These are phyloP conservation scores for Fusarium goolgardi DNA, from an alignment of 2,329 filamentous ascomycete species.

Conservation along the genomic window DNA sequence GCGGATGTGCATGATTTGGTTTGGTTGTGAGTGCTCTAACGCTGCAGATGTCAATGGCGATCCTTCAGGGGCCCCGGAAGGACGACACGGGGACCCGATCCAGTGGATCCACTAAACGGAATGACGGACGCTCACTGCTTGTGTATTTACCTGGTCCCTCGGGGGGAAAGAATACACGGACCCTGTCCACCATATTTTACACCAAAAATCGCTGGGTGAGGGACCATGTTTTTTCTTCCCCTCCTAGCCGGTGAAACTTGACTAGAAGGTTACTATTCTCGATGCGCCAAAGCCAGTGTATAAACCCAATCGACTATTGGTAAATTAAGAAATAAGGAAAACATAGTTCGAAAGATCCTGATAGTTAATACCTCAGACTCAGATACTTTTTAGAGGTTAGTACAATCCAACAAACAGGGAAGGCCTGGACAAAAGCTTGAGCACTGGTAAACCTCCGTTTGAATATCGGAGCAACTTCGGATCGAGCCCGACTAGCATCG, in stretches of 20 bases:
- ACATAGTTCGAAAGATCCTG: no score
- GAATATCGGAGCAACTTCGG: conserved; percentile 35
- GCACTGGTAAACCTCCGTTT: conserved; percentile 27
- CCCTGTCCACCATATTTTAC: no score
- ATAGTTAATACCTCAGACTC: no score
- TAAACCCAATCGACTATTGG: background rate
- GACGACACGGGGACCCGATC: background rate
- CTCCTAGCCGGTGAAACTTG: background rate
- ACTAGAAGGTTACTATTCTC: no score
- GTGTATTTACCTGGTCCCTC: conserved; percentile 18
- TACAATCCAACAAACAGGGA: background rate
- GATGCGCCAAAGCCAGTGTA: background rate
- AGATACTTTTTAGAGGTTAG: no score
- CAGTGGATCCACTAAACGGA: background rate
- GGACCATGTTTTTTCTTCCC: no score
- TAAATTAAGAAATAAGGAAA: rapidly evolving
- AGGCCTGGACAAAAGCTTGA: no score
- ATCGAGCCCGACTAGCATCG: conserved; percentile 6
- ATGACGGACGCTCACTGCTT: background rate
- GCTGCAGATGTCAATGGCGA: conserved; percentile 40
- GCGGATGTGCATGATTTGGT: no score
- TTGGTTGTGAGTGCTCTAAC: conserved; percentile 31
- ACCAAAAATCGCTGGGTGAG: no score
- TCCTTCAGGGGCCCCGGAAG: conserved; percentile 34
- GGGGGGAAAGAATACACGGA: no score